Evolutionary conservation across 2,329 filamentous ascomycete species (phyloP).

Genomic region (Pestalotiopsis sp.): DNA sequence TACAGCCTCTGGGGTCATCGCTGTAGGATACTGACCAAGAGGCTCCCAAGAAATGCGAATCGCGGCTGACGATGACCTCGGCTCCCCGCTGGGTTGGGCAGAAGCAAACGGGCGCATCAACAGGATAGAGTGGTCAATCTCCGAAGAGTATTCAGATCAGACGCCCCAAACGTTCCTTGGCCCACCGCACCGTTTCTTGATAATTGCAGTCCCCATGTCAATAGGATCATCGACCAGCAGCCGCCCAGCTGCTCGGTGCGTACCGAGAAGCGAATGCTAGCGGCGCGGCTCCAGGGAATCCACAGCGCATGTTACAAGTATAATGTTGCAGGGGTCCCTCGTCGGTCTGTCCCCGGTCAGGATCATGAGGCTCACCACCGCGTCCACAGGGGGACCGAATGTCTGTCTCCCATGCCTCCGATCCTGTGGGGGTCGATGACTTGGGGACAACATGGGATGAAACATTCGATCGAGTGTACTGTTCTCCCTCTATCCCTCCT

Average conservation of each 20-base stretch:
- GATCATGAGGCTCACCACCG: conserved; percentile 11
- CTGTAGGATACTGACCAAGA: not conserved
- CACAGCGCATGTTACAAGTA: conserved; percentile 10
- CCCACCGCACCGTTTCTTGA: conserved; percentile 13
- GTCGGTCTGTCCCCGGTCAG: not conserved
- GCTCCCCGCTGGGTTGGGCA: not conserved
- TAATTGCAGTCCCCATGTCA: conserved; percentile 12
- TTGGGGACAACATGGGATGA: conserved; percentile 10
- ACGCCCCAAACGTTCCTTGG: conserved; percentile 9
- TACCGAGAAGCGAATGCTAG: conserved; percentile 12
- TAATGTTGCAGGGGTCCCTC: conserved; percentile 9
- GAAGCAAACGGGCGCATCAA: not conserved
- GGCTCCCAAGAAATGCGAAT: not conserved
- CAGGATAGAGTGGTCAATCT: conserved; percentile 10
- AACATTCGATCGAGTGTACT: not conserved
- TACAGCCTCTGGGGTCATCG: not conserved
- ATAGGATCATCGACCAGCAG: conserved; percentile 12
- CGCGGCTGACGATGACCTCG: not conserved
- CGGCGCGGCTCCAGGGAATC: not conserved
- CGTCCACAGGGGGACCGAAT: not conserved
- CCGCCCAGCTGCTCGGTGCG: conserved; percentile 12
- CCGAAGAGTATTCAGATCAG: conserved; percentile 12
- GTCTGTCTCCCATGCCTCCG: not conserved
- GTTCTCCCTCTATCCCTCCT: not conserved
- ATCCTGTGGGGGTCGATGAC: not conserved